Percentiles rank a stretch among this genome's conserved stretches.
Evolutionary conservation across 1,284 basidiomycete genomes (phyloP).

Genomic region (Cystobasidium slooffiae): DNA sequence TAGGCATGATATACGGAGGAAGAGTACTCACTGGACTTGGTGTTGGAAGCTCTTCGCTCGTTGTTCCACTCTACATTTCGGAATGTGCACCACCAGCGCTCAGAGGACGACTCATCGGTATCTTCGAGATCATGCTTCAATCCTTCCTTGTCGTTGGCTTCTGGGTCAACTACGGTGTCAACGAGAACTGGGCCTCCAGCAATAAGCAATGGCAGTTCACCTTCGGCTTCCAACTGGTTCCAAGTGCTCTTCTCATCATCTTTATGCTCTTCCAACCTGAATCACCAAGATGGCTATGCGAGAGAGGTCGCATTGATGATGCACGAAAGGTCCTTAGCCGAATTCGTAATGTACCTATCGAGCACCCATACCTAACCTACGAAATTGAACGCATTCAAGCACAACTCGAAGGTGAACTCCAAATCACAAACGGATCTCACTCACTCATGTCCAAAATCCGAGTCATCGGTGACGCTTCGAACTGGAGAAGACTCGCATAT

Average conservation of each 20-base stretch:
- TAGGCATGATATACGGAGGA: constrained; percentile 53
- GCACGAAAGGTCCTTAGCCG: constrained; percentile 50
- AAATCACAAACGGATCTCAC: constrained; percentile 38
- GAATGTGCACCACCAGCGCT: constrained; percentile 55
- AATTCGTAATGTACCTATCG: constrained; percentile 45
- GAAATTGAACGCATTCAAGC: constrained; percentile 44
- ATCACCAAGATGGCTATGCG: constrained; percentile 55
- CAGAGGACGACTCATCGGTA: constrained; percentile 54
- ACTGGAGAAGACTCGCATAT: constrained; percentile 37
- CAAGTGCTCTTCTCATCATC: constrained; percentile 53
- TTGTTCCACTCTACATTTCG: constrained; percentile 57
- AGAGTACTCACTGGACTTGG: constrained; percentile 55
- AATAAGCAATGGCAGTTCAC: constrained; percentile 56
- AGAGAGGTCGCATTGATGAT: constrained; percentile 49
- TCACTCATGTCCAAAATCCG: constrained; percentile 18
- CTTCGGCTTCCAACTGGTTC: constrained; percentile 55
- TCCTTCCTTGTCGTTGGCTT: constrained; percentile 53
- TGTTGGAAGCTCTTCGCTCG: constrained; percentile 50
- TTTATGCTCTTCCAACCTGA: constrained; percentile 52
- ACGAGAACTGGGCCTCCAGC: constrained; percentile 42
- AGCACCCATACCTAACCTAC: constrained; percentile 52
- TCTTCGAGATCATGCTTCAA: constrained; percentile 55
- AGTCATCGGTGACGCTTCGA: constrained; percentile 17
- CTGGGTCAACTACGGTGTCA: constrained; percentile 52
- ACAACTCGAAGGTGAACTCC: constrained; percentile 28